Evolutionary conservation across 1,139 yeast genomes (phyloP), one percentile per base, ranked within the genome.

Genomic region (Magnusiomyces tetraspermus): DNA sequence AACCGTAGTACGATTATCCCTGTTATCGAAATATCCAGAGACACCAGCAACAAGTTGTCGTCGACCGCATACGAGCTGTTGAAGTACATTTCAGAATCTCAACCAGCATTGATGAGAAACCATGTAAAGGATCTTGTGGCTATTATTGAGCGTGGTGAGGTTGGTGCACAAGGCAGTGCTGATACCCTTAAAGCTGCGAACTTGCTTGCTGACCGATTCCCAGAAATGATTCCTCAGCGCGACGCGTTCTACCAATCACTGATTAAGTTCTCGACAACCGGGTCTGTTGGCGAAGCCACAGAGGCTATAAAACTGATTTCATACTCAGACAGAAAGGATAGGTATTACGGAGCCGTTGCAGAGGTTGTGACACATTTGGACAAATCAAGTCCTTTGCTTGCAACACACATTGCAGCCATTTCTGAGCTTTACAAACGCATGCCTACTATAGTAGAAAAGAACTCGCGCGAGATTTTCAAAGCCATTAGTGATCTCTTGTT

Each of bases 81-180:
- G 31, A 81, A 79, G 56, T 74, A 78, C 42, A 76, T 87, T 6
- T 82, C 96, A 0, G 62, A 67, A 2, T 72, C 76, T 2, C 73
- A 78, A 48, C 96, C 96, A 0, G 76, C 77, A 19, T 79, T 84
- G 1, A 77, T 87, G 64, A 78, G 78, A 59, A 75, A 76, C 43
- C 85, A 85, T 61, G 71, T 84, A 2, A 69, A 73, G 13, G 75
- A 75, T 10, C 69, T 88, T 52, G 71, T 76, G 0, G 67, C 73
- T 0, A 54, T 74, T 15, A 68, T 81, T 15, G 70, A 69, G 50
- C 55, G 56, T 3, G 55, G 64, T 3, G 63, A 61, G 15, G 65
- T 69, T 8, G 71, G 70, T 11, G 58, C 63, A 30, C 62, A 60
- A 22, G 67, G 67, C 10, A 59, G 59, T 24, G 62, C 58, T 53